These are phyloP conservation scores for Verticillium dahliae DNA, from an alignment of 2,329 filamentous ascomycete genomes.

Conservation along the genomic window DNA sequence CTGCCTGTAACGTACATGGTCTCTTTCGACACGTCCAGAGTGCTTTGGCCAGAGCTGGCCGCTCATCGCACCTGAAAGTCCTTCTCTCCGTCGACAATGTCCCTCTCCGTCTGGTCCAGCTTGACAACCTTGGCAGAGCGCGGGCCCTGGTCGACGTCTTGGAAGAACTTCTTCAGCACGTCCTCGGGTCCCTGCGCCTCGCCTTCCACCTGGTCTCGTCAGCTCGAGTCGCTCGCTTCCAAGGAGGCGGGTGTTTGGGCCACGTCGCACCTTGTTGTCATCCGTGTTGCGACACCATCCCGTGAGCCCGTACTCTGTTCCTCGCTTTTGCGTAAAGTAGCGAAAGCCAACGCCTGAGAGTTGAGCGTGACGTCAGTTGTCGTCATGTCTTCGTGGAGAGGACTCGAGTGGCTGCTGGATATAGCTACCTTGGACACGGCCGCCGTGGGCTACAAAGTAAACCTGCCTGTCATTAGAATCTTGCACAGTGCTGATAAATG, in stretches of 20 bases:
- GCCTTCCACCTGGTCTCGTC: conserved; percentile 64
- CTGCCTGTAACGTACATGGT: too few species aligned
- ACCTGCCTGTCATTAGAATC: conserved; percentile 29
- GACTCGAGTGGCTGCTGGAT: background rate
- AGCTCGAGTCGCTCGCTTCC: conserved; percentile 1
- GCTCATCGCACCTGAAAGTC: conserved; percentile 49
- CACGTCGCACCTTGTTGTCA: conserved; percentile 41
- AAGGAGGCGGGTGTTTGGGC: background rate
- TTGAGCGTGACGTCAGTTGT: conserved; percentile 17
- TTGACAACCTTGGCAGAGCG: conserved; percentile 64
- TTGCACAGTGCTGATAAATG: too few species aligned
- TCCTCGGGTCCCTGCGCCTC: conserved; percentile 74
- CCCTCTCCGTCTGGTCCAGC: conserved; percentile 63
- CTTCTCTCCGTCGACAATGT: conserved; percentile 59
- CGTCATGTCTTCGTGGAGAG: background rate
- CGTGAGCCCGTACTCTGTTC: conserved; percentile 42
- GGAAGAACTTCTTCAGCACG: conserved; percentile 61
- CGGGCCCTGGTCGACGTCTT: conserved; percentile 71
- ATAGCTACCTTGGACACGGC: conserved; percentile 56
- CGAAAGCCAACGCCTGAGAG: conserved; percentile 48
- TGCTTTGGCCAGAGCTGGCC: background rate
- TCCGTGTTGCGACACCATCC: conserved; percentile 57
- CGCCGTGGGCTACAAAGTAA: conserved; percentile 59
- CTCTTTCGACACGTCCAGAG: too few species aligned
- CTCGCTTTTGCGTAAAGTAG: conserved; percentile 48